These are phyloP conservation scores for Pisolithus tinctorius DNA, from an alignment of 768 basidiomycete species.

Conservation along the genomic window DNA sequence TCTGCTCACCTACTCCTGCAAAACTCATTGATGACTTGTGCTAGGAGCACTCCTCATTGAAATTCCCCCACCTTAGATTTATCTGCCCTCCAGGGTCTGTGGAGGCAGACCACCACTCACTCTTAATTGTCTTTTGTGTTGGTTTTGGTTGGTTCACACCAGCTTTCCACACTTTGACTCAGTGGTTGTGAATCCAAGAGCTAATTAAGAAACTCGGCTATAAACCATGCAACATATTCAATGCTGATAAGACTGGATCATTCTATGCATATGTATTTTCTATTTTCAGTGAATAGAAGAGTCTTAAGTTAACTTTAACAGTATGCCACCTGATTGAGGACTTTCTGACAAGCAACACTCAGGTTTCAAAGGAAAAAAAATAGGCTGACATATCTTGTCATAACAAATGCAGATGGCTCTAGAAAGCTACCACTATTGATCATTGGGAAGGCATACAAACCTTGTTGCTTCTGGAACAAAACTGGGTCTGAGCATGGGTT, in stretches of 20 bases:
- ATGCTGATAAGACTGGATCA: conserved; percentile 30
- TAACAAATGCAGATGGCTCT: conserved; percentile 28
- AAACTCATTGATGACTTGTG: no score
- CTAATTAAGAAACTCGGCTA: conserved; percentile 24
- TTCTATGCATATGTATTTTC: conserved; percentile 27
- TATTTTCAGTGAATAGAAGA: neutral
- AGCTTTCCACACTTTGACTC: no score
- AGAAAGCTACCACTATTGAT: conserved; percentile 22
- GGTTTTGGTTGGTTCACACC: no score
- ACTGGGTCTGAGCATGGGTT: conserved; percentile 24
- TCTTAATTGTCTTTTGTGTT: no score
- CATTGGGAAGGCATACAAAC: conserved; percentile 32
- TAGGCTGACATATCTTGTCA: conserved; percentile 3
- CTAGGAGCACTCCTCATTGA: no score
- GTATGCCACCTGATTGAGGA: conserved; percentile 2
- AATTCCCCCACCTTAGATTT: no score
- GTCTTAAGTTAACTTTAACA: neutral
- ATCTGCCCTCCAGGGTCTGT: no score
- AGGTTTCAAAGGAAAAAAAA: conserved; percentile 2
- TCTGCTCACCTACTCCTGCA: no score
- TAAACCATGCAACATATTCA: conserved; percentile 26
- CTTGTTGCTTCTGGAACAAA: conserved; percentile 10
- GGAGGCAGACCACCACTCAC: no score
- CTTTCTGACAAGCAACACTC: neutral
- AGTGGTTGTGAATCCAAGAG: conserved; percentile 18